Evolutionary conservation across 306 rosid species (phyloP).

Genomic region (Vigna trinervia): DNA sequence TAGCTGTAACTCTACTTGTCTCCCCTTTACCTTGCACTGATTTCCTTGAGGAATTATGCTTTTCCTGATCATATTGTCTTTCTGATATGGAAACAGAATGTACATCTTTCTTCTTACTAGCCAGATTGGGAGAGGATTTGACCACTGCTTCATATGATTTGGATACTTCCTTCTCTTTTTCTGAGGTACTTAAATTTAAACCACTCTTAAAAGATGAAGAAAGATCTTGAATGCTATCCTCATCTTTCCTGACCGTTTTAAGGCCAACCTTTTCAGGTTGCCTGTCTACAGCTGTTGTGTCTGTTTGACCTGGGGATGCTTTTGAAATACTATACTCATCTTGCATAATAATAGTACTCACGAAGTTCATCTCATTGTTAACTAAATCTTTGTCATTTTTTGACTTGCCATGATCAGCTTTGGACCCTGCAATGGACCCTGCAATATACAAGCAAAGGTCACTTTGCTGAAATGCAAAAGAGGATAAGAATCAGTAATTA

Average conservation of each 20-base stretch:
- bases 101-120: constrained; percentile 45
- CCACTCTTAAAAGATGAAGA: constrained; percentile 57
- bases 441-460: constrained; percentile 61
- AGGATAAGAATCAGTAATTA: constrained; percentile 26
- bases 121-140: constrained; percentile 56
- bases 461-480: constrained; percentile 43
- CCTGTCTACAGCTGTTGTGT: constrained; percentile 44
- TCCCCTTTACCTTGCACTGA: constrained; percentile 44
- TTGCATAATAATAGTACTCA: constrained; percentile 67
- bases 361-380: constrained; percentile 66
- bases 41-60: constrained; percentile 49
- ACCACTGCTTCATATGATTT: constrained; percentile 45
- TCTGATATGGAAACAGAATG: constrained; percentile 45
- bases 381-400: constrained; percentile 42
- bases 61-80: constrained; percentile 44
- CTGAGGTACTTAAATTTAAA: constrained; percentile 42
- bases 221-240: constrained; percentile 45
- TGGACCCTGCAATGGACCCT: constrained; percentile 83
- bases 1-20: constrained; percentile 41
- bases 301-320: constrained; percentile 50
- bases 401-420: constrained; percentile 50
- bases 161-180: constrained; percentile 47
- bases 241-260: constrained; percentile 39
- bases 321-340: constrained; percentile 88
- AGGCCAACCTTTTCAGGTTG: constrained; percentile 39